A percentile compares a stretch with the other conserved stretches of the same genome.
Evolutionary conservation across 768 basidiomycete species (phyloP).

Genomic region (Termitomyces sp.): DNA sequence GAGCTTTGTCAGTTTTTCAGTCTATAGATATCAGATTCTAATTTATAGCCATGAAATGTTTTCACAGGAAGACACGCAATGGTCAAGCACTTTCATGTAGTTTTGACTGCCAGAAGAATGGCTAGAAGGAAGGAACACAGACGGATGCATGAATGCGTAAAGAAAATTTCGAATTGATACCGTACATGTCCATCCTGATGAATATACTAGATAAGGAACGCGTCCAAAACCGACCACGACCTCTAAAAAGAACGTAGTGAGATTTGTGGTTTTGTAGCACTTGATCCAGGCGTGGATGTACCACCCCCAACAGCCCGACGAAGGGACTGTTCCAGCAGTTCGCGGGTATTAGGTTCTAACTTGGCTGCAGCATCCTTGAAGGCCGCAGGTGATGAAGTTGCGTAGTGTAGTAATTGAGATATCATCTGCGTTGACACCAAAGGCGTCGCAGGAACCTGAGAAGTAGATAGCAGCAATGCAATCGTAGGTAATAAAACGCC

Average conservation of each 20-base stretch:
- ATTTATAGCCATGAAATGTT: no score
- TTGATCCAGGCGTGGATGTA: slow-evolving; percentile 23
- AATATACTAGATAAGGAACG: background rate
- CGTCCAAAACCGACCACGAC: background rate
- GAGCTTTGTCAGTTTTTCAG: no score
- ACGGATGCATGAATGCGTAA: background rate
- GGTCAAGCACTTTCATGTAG: no score
- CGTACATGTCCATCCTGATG: background rate
- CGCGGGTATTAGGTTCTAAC: slow-evolving; percentile 51
- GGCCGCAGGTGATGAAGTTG: slow-evolving; percentile 59
- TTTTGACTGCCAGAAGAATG: background rate
- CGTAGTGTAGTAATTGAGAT: slow-evolving; percentile 64
- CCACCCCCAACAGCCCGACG: slow-evolving; percentile 63
- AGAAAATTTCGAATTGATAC: background rate
- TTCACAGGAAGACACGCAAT: no score
- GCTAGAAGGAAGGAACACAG: background rate
- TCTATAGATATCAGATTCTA: no score
- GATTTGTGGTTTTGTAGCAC: slow-evolving; percentile 64
- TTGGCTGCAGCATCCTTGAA: slow-evolving; percentile 83
- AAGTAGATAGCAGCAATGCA: slow-evolving; percentile 59
- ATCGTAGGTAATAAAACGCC: slow-evolving; percentile 73
- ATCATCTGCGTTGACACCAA: slow-evolving; percentile 52
- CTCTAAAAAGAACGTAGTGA: slow-evolving; percentile 65
- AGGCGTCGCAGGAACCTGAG: slow-evolving; percentile 32
- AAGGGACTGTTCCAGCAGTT: slow-evolving; percentile 70